Evolutionary conservation across 805 yeast species (phyloP).

Genomic region (Candida sonorensis): DNA sequence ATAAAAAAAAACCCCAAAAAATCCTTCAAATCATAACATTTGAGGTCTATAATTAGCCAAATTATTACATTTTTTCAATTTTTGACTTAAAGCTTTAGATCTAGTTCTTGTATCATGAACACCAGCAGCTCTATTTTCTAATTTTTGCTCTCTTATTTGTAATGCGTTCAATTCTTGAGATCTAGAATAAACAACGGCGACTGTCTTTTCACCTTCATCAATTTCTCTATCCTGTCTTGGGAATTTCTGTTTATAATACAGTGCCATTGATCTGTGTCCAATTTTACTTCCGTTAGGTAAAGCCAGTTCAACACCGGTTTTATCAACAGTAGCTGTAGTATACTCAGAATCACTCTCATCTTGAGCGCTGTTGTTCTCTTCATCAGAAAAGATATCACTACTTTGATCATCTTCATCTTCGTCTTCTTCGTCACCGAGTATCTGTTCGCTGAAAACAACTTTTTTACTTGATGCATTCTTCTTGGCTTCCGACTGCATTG

Average conservation of each 20-base stretch:
- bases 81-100: slow-evolving; percentile 35
- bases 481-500: background rate
- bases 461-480: slow-evolving; percentile 1
- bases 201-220: slow-evolving; percentile 57
- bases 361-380: too few species aligned
- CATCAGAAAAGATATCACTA: slow-evolving; percentile 16
- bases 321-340: slow-evolving; percentile 24
- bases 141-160: slow-evolving; percentile 17
- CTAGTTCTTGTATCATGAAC: slow-evolving; percentile 8
- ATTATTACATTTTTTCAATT: slow-evolving; percentile 60
- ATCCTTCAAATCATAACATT: slow-evolving; percentile 16
- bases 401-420: slow-evolving; percentile 19
- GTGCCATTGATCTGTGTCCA: slow-evolving; percentile 70
- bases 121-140: slow-evolving; percentile 40
- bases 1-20: background rate
- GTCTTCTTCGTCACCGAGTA: slow-evolving; percentile 23
- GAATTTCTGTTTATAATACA: slow-evolving; percentile 60
- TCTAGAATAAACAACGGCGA: slow-evolving; percentile 13
- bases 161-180: slow-evolving; percentile 11
- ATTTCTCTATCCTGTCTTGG: slow-evolving; percentile 35
- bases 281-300: slow-evolving; percentile 72
- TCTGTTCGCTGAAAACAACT: slow-evolving; percentile 23
- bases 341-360: slow-evolving; percentile 22
- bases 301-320: slow-evolving; percentile 51
- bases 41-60: slow-evolving; percentile 70